Evolutionary conservation across 2,329 filamentous ascomycete species (phyloP).

Genomic region (Colletotrichum orbiculare): DNA sequence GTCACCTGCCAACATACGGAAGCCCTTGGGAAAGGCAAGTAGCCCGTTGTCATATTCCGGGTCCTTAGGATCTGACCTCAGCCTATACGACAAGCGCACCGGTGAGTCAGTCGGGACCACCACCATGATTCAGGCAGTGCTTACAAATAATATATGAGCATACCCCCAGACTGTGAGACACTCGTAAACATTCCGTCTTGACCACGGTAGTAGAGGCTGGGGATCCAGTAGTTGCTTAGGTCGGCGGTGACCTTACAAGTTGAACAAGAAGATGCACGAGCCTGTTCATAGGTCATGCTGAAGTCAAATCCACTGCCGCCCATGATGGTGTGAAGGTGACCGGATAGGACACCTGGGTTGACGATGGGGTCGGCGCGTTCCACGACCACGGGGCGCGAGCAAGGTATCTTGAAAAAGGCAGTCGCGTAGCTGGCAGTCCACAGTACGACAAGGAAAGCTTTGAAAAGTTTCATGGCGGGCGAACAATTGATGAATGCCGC

Average conservation of each 20-base stretch:
- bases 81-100: slow-evolving; percentile 39
- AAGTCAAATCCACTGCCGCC: slow-evolving; percentile 71
- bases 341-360: slow-evolving; percentile 61
- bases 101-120: not conserved
- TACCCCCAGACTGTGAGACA: slow-evolving; percentile 56
- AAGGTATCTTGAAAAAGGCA: slow-evolving; percentile 36
- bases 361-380: slow-evolving; percentile 71
- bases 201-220: slow-evolving; percentile 62
- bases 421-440: slow-evolving; percentile 11
- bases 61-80: slow-evolving; percentile 53
- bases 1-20: slow-evolving; percentile 75
- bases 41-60: slow-evolving; percentile 58
- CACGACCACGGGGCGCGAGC: slow-evolving; percentile 35
- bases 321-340: slow-evolving; percentile 70
- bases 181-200: slow-evolving; percentile 65
- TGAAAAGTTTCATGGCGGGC: slow-evolving; percentile 10
- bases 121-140: slow-evolving; percentile 36
- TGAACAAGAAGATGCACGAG: slow-evolving; percentile 68
- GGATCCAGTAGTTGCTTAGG: slow-evolving; percentile 76
- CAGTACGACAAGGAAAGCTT: slow-evolving; percentile 7
- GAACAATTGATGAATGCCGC: too few species aligned
- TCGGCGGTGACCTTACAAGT: slow-evolving; percentile 72
- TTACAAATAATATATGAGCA: slow-evolving; percentile 62
- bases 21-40: slow-evolving; percentile 68
- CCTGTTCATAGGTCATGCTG: slow-evolving; percentile 62